phyloP scores from a whole-genome alignment of 129 eudicot species.

The Glebionis coronaria region DNA sequence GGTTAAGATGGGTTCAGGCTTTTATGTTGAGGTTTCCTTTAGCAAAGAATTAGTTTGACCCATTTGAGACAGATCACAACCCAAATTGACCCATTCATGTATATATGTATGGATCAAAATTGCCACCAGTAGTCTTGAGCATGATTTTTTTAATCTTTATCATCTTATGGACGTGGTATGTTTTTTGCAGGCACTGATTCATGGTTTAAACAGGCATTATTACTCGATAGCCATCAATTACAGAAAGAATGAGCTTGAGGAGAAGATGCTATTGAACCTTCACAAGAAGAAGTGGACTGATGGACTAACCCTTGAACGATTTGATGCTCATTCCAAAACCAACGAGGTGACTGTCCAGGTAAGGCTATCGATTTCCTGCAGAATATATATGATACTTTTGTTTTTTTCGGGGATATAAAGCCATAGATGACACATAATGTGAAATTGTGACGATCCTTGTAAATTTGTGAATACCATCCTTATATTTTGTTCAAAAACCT shows the following conservation, averaged over 20 bases:
- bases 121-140: background rate
- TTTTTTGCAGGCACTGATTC: constrained; percentile 72
- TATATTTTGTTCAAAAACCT: background rate
- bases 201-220: constrained; percentile 91
- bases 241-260: constrained; percentile 92
- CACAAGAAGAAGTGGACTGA: constrained; percentile 97
- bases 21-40: too few species aligned
- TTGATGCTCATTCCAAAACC: constrained; percentile 87
- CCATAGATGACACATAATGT: background rate
- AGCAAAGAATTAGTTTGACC: background rate
- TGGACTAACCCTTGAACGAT: constrained; percentile 79
- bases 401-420: too few species aligned
- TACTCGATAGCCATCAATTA: constrained; percentile 90
- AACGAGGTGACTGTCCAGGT: constrained; percentile 94
- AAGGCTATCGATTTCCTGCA: background rate
- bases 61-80: background rate
- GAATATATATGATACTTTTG: background rate
- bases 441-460: background rate
- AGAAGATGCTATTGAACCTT: constrained; percentile 88
- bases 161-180: background rate
- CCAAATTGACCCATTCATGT: background rate
- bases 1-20: background rate
- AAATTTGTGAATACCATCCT: background rate
- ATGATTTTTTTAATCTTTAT: constrained; percentile 2
- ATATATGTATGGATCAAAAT: background rate